phyloP scores from a whole-genome alignment of 2,329 filamentous ascomycete genomes.

The Daldinia sp. region DNA sequence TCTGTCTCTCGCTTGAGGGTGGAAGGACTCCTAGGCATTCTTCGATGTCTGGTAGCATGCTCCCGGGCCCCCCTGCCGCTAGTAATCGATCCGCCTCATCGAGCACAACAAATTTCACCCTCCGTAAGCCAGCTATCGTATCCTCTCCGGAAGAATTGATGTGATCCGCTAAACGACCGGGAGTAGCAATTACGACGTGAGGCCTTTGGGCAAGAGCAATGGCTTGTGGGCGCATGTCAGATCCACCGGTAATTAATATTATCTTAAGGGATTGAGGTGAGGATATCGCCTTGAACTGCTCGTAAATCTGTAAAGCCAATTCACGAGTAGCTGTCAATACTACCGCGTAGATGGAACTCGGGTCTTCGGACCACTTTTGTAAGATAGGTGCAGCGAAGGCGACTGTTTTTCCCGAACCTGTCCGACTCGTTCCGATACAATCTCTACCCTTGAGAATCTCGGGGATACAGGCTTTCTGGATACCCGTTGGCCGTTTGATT shows the following conservation, averaged over 20 bases:
- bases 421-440: slow-evolving; percentile 93
- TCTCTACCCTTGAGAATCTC: slow-evolving; percentile 90
- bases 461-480: slow-evolving; percentile 92
- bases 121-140: slow-evolving; percentile 80
- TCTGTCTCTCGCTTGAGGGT: slow-evolving; percentile 81
- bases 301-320: slow-evolving; percentile 92
- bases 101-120: slow-evolving; percentile 86
- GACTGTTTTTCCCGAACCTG: slow-evolving; percentile 96
- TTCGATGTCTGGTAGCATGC: slow-evolving; percentile 94
- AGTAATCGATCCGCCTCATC: slow-evolving; percentile 95
- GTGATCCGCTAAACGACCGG: slow-evolving; percentile 91
- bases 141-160: slow-evolving; percentile 91
- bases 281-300: slow-evolving; percentile 94
- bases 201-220: slow-evolving; percentile 82
- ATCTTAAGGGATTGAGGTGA: slow-evolving; percentile 87
- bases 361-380: slow-evolving; percentile 92
- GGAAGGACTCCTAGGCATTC: slow-evolving; percentile 86
- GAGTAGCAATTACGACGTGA: slow-evolving; percentile 93
- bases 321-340: slow-evolving; percentile 92
- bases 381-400: slow-evolving; percentile 95
- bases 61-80: slow-evolving; percentile 74
- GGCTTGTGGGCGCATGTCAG: slow-evolving; percentile 91
- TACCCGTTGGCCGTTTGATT: slow-evolving; percentile 87
- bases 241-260: slow-evolving; percentile 88
- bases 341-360: slow-evolving; percentile 87